Evolutionary conservation across 2,329 filamentous ascomycete genomes (phyloP), one percentile per base, ranked within the genome.

Genomic region (Aspergillus clavatus): DNA sequence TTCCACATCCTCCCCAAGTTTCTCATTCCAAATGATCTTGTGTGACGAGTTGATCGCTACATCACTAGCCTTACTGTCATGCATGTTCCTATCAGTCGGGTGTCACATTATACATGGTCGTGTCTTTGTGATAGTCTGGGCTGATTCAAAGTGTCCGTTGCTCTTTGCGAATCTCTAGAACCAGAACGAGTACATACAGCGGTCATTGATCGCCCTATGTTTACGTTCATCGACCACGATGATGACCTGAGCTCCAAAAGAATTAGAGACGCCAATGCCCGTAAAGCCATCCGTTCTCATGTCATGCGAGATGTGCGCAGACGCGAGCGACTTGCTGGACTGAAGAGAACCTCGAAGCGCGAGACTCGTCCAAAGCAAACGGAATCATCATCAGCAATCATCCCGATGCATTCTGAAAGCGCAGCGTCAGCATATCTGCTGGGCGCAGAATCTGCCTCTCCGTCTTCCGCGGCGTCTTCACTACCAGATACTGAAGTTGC

Each of bases 261-360:
- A 38, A 70, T 69, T 51, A 67, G 60, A 46, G 61, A 70, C 56
- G 58, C 56, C 41, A 62, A 65, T 49, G 65, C 67, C 23, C 62
- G 66, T 35, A 67, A 68, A 51, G 61, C 61, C 10, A 71, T 71
- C 38, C 64, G 68, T 12, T 71, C 68, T 11, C 68, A 71, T 62
- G 68, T 70, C 14, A 71, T 71, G 68, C 65, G 67, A 31, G 61
- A 69, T 51, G 68, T 71, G 12, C 68, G 68, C 29, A 63, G 66
- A 23, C 60, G 63, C n/a, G 68, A 71, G 48, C 56, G 63, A 41
- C 60, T 68, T 5, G 65, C 64, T 11, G 68, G 68, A 2, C 46
- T 64, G 28, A 70, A 68, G 49, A 55, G 68, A 39, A 57, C 57
- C 11, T 61, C 63, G 2, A 65, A 51, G 51, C 62, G 55, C 22